Conservation (phyloP, 164 flowering plant genomes). For the Liquidambar formosana region DNA sequence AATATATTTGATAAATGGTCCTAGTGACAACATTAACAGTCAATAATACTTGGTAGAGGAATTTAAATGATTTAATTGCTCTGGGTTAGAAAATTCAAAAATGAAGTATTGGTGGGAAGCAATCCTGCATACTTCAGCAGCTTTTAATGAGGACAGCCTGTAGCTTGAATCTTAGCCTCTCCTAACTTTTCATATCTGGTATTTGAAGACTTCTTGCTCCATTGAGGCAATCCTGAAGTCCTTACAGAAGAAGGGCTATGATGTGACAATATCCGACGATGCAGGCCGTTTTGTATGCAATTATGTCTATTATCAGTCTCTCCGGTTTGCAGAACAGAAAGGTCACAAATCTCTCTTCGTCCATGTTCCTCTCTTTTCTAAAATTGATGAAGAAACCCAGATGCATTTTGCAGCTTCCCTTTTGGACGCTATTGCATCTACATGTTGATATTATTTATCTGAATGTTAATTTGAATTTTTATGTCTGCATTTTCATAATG, state of each 20-base stretch:
- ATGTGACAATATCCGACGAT: constrained; percentile 47
- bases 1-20: too few species aligned
- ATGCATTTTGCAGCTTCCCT: constrained; percentile 54
- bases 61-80: too few species aligned
- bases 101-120: too few species aligned
- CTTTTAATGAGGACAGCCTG: too few species aligned
- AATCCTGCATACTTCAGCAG: too few species aligned
- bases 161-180: too few species aligned
- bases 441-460: constrained; percentile 23
- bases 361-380: constrained; percentile 67
- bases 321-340: constrained; percentile 60
- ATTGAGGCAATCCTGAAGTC: constrained; percentile 32
- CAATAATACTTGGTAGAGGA: too few species aligned
- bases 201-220: constrained; percentile 45
- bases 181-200: neutral
- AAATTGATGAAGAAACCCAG: constrained; percentile 61
- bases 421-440: constrained; percentile 50
- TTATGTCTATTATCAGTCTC: constrained; percentile 72
- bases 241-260: constrained; percentile 48
- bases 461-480: neutral
- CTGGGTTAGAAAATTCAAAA: too few species aligned
- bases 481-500: too few species aligned
- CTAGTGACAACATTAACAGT: too few species aligned
- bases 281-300: constrained; percentile 79
- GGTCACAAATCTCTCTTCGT: constrained; percentile 68